phyloP scores from a whole-genome alignment of 1,284 basidiomycete genomes.

The Takashimella koratensis region DNA sequence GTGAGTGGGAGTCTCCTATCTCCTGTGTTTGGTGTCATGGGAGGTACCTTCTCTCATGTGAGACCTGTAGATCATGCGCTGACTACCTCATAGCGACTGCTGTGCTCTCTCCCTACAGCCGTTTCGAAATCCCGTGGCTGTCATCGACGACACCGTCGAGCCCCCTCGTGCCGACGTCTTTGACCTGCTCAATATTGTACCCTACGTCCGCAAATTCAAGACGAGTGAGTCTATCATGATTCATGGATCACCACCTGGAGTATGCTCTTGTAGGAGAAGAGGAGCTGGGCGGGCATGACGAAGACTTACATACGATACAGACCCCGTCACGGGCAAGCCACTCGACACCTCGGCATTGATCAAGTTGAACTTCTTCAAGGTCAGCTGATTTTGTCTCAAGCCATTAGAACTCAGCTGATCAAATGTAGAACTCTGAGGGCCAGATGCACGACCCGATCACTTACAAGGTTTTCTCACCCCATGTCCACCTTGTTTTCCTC shows the following conservation, averaged over 20 bases:
- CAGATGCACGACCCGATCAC: constrained; percentile 87
- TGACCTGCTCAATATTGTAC: constrained; percentile 83
- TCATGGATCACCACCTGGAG: too few relatives aligned
- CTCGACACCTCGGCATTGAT: constrained; percentile 76
- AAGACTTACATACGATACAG: too few relatives aligned
- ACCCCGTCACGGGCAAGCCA: constrained; percentile 83
- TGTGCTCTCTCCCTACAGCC: constrained; percentile 90
- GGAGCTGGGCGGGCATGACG: too few relatives aligned
- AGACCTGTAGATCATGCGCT: background rate
- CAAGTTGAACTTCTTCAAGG: constrained; percentile 74
- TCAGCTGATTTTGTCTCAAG: constrained; percentile 12
- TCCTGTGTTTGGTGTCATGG: background rate
- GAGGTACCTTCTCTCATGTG: constrained; percentile 2
- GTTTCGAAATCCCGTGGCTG: constrained; percentile 84
- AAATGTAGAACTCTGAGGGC: constrained; percentile 56
- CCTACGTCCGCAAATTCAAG: constrained; percentile 67
- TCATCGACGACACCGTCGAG: constrained; percentile 50
- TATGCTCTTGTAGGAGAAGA: too few relatives aligned
- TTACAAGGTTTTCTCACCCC: constrained; percentile 86
- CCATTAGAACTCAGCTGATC: constrained; percentile 37
- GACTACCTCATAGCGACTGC: constrained; percentile 57
- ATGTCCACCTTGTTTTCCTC: constrained; percentile 85
- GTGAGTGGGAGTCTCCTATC: constrained; percentile 42
- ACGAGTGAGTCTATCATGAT: constrained; percentile 57
- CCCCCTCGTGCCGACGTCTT: constrained; percentile 54